Percentiles rank a stretch among this genome's conserved stretches.
Evolutionary conservation across 805 yeast species (phyloP).

Genomic region (Brettanomyces sp.): DNA sequence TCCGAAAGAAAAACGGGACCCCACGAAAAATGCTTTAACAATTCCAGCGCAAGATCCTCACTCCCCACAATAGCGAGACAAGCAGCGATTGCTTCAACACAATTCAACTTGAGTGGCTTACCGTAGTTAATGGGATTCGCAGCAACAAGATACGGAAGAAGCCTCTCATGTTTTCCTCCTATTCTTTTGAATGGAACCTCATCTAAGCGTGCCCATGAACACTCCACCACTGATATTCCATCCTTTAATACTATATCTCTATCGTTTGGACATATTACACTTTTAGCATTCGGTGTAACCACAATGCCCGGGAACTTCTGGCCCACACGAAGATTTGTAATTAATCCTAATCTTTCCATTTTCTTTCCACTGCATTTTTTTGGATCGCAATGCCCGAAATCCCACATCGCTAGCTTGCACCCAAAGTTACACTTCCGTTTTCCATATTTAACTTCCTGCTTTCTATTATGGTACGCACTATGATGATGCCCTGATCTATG

Average conservation of each 20-base stretch:
- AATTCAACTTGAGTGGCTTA: slow-evolving; percentile 87
- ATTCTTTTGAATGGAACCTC: slow-evolving; percentile 92
- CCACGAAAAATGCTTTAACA: slow-evolving; percentile 82
- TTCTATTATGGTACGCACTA: slow-evolving; percentile 35
- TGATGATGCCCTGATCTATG: slow-evolving; percentile 43
- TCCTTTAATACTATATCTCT: slow-evolving; percentile 58
- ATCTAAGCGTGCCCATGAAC: slow-evolving; percentile 97
- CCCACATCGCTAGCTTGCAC: slow-evolving; percentile 95
- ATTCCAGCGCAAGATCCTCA: slow-evolving; percentile 74
- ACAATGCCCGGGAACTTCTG: slow-evolving; percentile 87
- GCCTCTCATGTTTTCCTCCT: slow-evolving; percentile 82
- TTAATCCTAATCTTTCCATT: slow-evolving; percentile 78
- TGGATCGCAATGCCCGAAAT: slow-evolving; percentile 97
- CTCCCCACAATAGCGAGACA: slow-evolving; percentile 92
- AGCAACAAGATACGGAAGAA: slow-evolving; percentile 87
- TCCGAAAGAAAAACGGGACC: slow-evolving; percentile 81
- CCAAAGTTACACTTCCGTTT: slow-evolving; percentile 42
- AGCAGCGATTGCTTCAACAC: slow-evolving; percentile 97
- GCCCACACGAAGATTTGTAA: slow-evolving; percentile 74
- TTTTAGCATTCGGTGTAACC: slow-evolving; percentile 87
- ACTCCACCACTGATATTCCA: slow-evolving; percentile 98
- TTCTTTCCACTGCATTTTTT: slow-evolving; percentile 95
- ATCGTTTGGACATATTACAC: slow-evolving; percentile 87
- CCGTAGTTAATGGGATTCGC: slow-evolving; percentile 98
- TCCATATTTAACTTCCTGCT: slow-evolving; percentile 20